Evolutionary conservation across 208 protist species (phyloP), one percentile per base, ranked within the genome.

Genomic region (Acanthamoeba culbertsoni): DNA sequence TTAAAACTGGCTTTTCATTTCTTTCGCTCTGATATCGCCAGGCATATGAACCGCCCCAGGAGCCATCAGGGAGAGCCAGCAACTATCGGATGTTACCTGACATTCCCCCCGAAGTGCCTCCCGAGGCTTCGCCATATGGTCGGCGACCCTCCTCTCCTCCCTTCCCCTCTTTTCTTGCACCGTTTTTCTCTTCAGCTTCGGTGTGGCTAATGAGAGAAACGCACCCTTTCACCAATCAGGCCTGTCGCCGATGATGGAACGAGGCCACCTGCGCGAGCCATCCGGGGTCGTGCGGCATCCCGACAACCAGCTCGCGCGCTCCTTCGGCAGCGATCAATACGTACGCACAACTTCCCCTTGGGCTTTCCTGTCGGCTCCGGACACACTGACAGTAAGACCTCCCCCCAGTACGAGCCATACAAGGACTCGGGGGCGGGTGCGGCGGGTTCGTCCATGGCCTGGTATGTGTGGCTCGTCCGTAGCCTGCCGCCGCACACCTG

Each of bases 381-480:
- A 18, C 0, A 18, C 55, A 28, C 55, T 62, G 26, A 8, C 55
- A 18, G 7, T n/a, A 4, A n/a, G 4, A 3, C 31, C 23, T n/a
- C 31, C 55, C 26, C 55, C 1, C 18, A 57, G n/a, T 68, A 6
- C 35, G 14, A 5, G 0, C 33, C 55, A 7, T 20, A 6, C 18
- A 7, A 33, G 33, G 23, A 18, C 3, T 43, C 14, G 5, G 6
- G 14, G 16, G 4, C 63, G 63, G 6, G 26, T 82, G 53, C 71
- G 71, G 45, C 71, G 5, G 43, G 71, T 4, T 82, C 71, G 20
- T 55, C 71, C 20, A 82, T 82, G 71, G 71, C 71, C 16, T 82
- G 71, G 71, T 82, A 55, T n/a, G 71, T 82, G 12, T 82, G 71
- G 71, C 71, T 82, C 71, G 71, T 82, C 26, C 71, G 71, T 43